Percentiles rank a stretch among this genome's conserved stretches.
These are phyloP conservation scores for Arabidopsis arenosa DNA, from an alignment of 345 rosid genomes.

Conservation along the genomic window DNA sequence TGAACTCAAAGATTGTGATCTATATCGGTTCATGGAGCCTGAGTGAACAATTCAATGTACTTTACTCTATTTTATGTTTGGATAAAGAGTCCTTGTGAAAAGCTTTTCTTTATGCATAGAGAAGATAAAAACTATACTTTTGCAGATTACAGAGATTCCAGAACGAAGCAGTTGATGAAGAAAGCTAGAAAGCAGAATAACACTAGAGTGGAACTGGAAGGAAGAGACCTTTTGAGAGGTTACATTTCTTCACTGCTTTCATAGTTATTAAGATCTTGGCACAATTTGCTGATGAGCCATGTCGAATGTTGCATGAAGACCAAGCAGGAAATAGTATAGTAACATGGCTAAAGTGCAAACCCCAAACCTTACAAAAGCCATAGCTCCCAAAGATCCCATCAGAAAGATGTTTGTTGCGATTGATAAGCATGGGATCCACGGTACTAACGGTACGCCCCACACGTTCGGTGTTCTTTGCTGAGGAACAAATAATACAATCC, in stretches of 20 bases:
- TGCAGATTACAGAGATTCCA: not conserved
- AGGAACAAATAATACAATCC: conserved; percentile 46
- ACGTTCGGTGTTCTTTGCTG: conserved; percentile 58
- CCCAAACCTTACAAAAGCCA: conserved; percentile 57
- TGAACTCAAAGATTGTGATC: not conserved
- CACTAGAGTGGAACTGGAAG: conserved; percentile 6
- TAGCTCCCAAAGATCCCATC: conserved; percentile 59
- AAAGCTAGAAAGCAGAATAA: not conserved
- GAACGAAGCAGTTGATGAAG: not conserved
- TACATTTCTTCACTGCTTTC: not conserved
- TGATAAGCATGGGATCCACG: conserved; percentile 68
- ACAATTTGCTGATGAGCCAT: conserved; percentile 43
- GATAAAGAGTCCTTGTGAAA: not conserved
- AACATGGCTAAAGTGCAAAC: conserved; percentile 43
- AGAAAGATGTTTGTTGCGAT: conserved; percentile 58
- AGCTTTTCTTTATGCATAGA: not conserved
- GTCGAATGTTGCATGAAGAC: conserved; percentile 46
- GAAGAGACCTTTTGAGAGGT: conserved; percentile 6
- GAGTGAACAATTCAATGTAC: not conserved
- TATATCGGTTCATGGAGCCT: not conserved
- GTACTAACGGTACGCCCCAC: conserved; percentile 76
- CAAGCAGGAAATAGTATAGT: conserved; percentile 37
- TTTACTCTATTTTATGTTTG: not conserved
- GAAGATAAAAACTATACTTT: not conserved
- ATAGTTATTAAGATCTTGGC: conserved; percentile 6